Base-by-base conservation (phyloP, 164 flowering plant genomes). In the Amborella trichopoda region DNA sequence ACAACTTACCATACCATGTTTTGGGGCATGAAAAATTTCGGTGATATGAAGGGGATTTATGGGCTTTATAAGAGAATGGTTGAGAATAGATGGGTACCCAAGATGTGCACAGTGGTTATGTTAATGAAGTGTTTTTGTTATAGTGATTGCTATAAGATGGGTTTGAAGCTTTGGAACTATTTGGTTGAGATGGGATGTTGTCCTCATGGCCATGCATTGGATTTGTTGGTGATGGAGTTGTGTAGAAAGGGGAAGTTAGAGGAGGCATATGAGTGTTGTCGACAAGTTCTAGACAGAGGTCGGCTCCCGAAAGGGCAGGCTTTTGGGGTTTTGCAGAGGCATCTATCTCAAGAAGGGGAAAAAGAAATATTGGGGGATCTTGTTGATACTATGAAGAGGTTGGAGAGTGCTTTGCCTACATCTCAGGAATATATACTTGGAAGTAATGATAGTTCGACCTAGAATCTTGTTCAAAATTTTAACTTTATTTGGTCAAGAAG, bases 131-230 rank as follows among this genome's bases (percentile, higher is more conserved):
- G 40, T 25, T 83, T 83, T 49, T 87, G 94, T 46, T 56, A 52
- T 52, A 77, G 71, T 50, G 23, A 52, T 2, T 51, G 58, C 38
- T 36, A 65, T 28, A 81, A 77, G 53, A 58, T 70, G 60, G 90
- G 87, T 3, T 51, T 87, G 56, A 63, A 63, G 9, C 60, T 87
- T 26, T 87, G 96, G 96, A 46, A 21, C 10, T 83, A 79, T 45
- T 37, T 87, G 36, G 30, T 83, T 46, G 67, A 65, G 48, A 79
- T 64, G 48, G 96, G 94, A 10, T 65, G 64, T 37, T 87, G 96
- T 52, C 96, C 94, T 17, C 96, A 83, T 46, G 63, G 66, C 42
- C 83, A 83, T 69, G 81, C 77, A 0, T 36, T 83, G 63, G 80
- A 79, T 67, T 68, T 81, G 41, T 37, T 87, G 63, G 79, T 78